Percentiles rank a stretch among this genome's conserved stretches.
phyloP scores from a whole-genome alignment of 2,329 filamentous ascomycete species.

The Xylariaceae sp. region DNA sequence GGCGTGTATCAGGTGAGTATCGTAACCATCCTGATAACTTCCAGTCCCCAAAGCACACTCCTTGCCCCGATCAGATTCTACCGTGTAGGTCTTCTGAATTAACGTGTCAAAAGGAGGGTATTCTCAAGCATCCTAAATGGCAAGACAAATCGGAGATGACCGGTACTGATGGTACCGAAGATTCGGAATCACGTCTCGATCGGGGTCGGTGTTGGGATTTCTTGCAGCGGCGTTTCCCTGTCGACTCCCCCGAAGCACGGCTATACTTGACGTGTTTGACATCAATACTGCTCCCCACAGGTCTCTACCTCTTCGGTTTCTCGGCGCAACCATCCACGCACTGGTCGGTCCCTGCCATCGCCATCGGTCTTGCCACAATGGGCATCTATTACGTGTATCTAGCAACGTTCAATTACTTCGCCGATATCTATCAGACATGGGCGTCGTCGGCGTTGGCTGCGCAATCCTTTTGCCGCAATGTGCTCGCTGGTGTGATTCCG shows the following conservation, averaged over 20 bases:
- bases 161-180: slow-evolving; percentile 20
- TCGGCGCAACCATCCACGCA: slow-evolving; percentile 57
- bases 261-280: slow-evolving; percentile 82
- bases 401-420: slow-evolving; percentile 88
- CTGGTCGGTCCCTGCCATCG: slow-evolving; percentile 69
- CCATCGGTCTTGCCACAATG: slow-evolving; percentile 71
- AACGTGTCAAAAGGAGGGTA: no score
- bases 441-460: slow-evolving; percentile 82
- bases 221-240: slow-evolving; percentile 41
- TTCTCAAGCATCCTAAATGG: slow-evolving; percentile 47
- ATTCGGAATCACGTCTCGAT: slow-evolving; percentile 1
- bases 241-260: slow-evolving; percentile 65
- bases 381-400: slow-evolving; percentile 85
- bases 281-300: slow-evolving; percentile 69
- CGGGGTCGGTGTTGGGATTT: slow-evolving; percentile 38
- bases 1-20: slow-evolving; percentile 70
- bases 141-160: slow-evolving; percentile 25
- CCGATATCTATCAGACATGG: slow-evolving; percentile 81
- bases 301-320: slow-evolving; percentile 79
- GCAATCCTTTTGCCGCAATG: slow-evolving; percentile 80
- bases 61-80: no score
- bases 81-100: no score
- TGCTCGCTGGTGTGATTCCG: slow-evolving; percentile 77
- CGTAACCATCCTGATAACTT: no score
- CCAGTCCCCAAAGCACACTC: no score